Evolutionary conservation across 2,329 filamentous ascomycete species (phyloP), one percentile per base, ranked within the genome.

Genomic region (Hymenoscyphus infarciens): DNA sequence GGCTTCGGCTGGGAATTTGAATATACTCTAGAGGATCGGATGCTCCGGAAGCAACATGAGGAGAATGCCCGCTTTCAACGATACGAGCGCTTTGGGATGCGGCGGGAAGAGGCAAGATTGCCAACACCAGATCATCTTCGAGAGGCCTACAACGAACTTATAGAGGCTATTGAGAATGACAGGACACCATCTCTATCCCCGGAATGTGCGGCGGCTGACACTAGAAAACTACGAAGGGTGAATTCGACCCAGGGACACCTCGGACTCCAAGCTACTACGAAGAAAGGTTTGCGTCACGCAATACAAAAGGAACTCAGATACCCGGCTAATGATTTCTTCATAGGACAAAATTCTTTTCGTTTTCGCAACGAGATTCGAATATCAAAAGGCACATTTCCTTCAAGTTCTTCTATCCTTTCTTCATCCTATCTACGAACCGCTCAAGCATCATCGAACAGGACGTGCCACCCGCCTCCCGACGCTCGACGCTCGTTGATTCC

Each of bases 1-100:
- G 57, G 56, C 57, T 60, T 60, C 33, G 45, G 56, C 49, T 63
- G 42, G 61, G 61, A 60, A 25, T 63, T 63, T 56, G 57, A 59
- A 53, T 22, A 25, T 55, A 38, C 49, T 63, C 45, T 63, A 38
- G 29, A 63, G 61, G 45, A 59, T 38, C 56, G 31, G 29, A 54
- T 63, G 16, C 45, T 22, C 45, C 42, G 38, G 57, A 63, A 59
- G 45, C 15, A 60, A 60, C 56, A 63, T 60, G 49, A 56, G 57
- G 42, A 55, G 16, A n/a, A 31, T 33, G 56, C 61, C 56, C 42
- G 61, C 56, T 63, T 63, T 55, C 57, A 60, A 56, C 56, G 56
- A 60, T 63, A 63, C 42, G 45, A 42, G 45, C 61, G 61, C 61
- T 60, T 63, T 45, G 61, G 61, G 42, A 63, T 59, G 45, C 39